Base-by-base conservation (phyloP, 768 basidiomycete genomes). In the Boletus bicolor region DNA sequence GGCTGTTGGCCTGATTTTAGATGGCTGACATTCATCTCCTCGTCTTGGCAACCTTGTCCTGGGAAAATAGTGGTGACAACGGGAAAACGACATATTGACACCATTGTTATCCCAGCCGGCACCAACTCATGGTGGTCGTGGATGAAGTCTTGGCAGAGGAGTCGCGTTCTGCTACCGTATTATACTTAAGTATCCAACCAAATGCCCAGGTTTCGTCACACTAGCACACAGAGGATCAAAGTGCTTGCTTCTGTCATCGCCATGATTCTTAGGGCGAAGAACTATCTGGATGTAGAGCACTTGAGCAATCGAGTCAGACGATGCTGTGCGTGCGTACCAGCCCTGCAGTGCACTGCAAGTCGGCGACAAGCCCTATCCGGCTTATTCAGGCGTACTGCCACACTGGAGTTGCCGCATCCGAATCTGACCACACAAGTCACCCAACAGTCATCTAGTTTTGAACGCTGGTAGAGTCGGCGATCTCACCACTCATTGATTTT, bases 381-480 rank as follows among this genome's bases (percentile, higher is more conserved):
- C 47, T 62, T 19, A 46, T 44, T 49, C 53, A 53, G 32, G 17
- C 17, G 43, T 46, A 63, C 62, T 49, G 62, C 62, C 62, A 60
- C 42, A 24, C n/a, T 21, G 0, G 9, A 28, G 26, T 11, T 11
- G 17, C 8, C 26, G 14, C 32, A 35, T 46, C 44, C 41, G 44
- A 44, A 34, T 53, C 46, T 36, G 37, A 49, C 47, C 59, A 54
- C 49, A 24, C 30, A 11, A 52, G 35, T 44, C 32, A 45, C 14
- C 24, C 43, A 44, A 41, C 28, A 7, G 39, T 41, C n/a, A n/a
- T 9, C n/a, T 30, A 30, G 17, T 39, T 11, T 24, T 24, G 21
- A 30, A 24, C 41, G 11, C 37, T 10, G 11, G 30, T 17, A 12
- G n/a, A 28, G 45, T 37, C 55, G 24, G 53, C 57, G 24, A 55